Evolutionary conservation across 2,329 filamentous ascomycete species (phyloP).

Genomic region (Sordariomycetes sp.): DNA sequence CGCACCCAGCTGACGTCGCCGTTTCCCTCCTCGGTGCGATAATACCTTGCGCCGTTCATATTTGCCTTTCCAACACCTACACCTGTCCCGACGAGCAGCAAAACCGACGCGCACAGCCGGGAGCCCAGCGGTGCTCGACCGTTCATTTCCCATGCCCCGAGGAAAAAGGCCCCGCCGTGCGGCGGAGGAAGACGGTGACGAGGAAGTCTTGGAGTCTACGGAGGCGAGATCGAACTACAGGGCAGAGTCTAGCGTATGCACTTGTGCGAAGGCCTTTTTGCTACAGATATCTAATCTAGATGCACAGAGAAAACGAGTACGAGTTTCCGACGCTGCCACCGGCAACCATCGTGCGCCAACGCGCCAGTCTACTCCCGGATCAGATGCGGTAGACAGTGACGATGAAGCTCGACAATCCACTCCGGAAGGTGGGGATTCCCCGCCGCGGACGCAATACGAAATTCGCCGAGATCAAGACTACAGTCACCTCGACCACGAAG

Average conservation of each 20-base stretch:
- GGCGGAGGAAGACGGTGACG: constrained; percentile 21
- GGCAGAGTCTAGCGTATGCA: constrained; percentile 18
- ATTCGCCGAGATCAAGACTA: constrained; percentile 48
- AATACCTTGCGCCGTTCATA: neutral
- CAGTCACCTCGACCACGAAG: constrained; percentile 42
- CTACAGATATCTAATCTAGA: neutral
- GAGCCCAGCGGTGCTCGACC: neutral
- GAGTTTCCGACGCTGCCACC: constrained; percentile 17
- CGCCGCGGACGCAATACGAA: constrained; percentile 50
- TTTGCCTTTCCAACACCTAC: neutral
- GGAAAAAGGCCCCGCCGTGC: constrained; percentile 31
- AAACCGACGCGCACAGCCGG: neutral
- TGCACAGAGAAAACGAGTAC: constrained; percentile 20
- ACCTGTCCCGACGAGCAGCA: neutral
- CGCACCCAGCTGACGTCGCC: neutral
- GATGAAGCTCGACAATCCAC: neutral
- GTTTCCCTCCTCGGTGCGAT: neutral
- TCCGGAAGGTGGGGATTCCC: constrained; percentile 18
- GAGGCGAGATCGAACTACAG: constrained; percentile 29
- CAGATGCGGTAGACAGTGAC: constrained; percentile 15
- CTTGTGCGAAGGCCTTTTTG: neutral
- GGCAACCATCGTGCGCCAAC: constrained; percentile 3
- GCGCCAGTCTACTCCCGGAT: constrained; percentile 9
- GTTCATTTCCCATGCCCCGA: constrained; percentile 15
- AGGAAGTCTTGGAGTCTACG: constrained; percentile 22